These are phyloP conservation scores for Phragmites australis DNA, from an alignment of 176 grass and related monocot species.

Conservation along the genomic window DNA sequence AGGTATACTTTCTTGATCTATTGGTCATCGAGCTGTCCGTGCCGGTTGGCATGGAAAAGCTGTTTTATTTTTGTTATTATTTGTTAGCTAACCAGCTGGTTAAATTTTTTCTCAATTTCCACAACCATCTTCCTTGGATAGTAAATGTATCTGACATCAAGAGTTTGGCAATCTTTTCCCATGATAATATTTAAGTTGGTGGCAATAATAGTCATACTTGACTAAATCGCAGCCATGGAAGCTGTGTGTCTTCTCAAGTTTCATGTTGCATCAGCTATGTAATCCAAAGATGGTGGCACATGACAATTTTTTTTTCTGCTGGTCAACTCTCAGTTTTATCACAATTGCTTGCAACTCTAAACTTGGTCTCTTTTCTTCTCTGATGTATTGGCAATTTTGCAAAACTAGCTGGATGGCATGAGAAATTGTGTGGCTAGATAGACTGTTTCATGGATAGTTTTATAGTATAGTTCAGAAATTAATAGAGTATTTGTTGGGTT, in stretches of 20 bases:
- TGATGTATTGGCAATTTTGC: background rate
- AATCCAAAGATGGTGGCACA: background rate
- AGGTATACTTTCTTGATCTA: constrained; percentile 52
- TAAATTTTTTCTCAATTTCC: background rate
- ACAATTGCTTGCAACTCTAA: background rate
- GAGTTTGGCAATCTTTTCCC: background rate
- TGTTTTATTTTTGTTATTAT: background rate
- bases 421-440: background rate
- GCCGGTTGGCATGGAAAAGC: constrained; percentile 14
- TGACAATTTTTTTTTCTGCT: background rate
- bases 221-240: background rate
- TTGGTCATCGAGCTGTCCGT: background rate
- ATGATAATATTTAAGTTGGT: background rate
- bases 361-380: constrained; percentile 8
- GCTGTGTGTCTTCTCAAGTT: background rate
- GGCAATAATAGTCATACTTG: background rate
- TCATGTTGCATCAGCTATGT: constrained; percentile 26
- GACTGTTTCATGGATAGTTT: background rate
- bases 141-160: background rate
- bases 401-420: background rate
- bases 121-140: background rate
- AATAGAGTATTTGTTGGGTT: background rate
- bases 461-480: background rate
- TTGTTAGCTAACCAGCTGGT: background rate
- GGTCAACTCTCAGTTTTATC: constrained; percentile 11